A percentile compares a stretch with the other conserved stretches of the same genome.
These are phyloP conservation scores for Solanum etuberosum DNA, from an alignment of 257 asterid species.

Conservation along the genomic window DNA sequence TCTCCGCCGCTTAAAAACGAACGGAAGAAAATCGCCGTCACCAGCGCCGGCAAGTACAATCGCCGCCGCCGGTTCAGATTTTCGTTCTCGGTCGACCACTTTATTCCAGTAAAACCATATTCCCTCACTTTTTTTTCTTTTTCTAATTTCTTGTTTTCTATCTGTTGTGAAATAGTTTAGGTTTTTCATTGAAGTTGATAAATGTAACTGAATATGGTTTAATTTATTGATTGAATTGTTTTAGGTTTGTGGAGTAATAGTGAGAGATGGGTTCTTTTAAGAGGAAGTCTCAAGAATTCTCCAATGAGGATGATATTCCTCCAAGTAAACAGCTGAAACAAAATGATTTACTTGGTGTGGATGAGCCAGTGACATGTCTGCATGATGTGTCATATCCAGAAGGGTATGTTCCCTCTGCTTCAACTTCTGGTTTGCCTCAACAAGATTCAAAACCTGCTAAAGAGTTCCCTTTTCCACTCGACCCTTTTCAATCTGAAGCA, in stretches of 20 bases:
- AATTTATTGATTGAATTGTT: neutral
- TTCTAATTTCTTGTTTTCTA: neutral
- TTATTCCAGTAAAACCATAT: neutral
- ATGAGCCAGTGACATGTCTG: conserved; percentile 65
- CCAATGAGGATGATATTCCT: conserved; percentile 20
- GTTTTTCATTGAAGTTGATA: neutral
- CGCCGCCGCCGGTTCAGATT: neutral
- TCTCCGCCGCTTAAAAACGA: neutral
- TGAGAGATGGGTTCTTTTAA: conserved; percentile 61
- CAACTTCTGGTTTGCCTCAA: conserved; percentile 13
- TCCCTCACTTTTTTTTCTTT: neutral
- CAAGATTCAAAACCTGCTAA: conserved; percentile 52
- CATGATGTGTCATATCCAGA: conserved; percentile 86
- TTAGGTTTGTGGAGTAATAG: neutral
- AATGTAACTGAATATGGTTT: neutral
- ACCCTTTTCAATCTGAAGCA: conserved; percentile 91
- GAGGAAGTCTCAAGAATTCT: conserved; percentile 49
- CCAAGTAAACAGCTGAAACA: conserved; percentile 55
- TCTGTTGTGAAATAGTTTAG: neutral
- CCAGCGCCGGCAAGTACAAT: neutral
- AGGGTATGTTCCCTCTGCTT: conserved; percentile 37
- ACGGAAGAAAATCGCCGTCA: neutral
- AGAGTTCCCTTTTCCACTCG: conserved; percentile 69
- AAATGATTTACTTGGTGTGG: conserved; percentile 28
- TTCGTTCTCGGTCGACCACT: neutral